phyloP scores from a whole-genome alignment of 1,284 basidiomycete species.

The Ceratobasidium sp. region DNA sequence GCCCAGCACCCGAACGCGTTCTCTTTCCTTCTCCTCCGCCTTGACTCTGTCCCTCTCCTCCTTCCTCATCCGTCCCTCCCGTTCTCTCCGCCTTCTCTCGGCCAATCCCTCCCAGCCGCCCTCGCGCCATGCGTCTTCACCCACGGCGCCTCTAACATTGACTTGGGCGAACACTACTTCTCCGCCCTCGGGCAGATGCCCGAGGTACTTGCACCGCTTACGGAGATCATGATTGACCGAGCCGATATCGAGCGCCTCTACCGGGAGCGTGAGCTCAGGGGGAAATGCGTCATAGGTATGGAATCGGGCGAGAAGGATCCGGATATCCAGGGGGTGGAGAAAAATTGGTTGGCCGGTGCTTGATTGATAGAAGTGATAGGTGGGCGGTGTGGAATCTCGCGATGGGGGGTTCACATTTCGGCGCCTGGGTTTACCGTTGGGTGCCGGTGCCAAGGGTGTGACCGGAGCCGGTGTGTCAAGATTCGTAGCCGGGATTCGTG shows the following conservation, averaged over 20 bases:
- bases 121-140: slow-evolving; percentile 69
- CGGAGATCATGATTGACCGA: slow-evolving; percentile 92
- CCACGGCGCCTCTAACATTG: slow-evolving; percentile 80
- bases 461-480: background rate
- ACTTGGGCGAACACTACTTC: slow-evolving; percentile 96
- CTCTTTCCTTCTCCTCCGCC: slow-evolving; percentile 77
- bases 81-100: slow-evolving; percentile 75
- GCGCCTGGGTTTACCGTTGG: slow-evolving; percentile 57
- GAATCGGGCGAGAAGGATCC: slow-evolving; percentile 89
- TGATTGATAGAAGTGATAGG: slow-evolving; percentile 96
- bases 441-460: slow-evolving; percentile 32
- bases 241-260: slow-evolving; percentile 75
- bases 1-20: slow-evolving; percentile 60
- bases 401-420: slow-evolving; percentile 75
- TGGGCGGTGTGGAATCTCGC: slow-evolving; percentile 62
- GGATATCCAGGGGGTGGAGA: slow-evolving; percentile 95
- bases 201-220: slow-evolving; percentile 94
- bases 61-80: slow-evolving; percentile 80
- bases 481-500: slow-evolving; percentile 33
- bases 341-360: slow-evolving; percentile 92
- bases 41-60: slow-evolving; percentile 83
- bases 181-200: slow-evolving; percentile 89
- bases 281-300: slow-evolving; percentile 87
- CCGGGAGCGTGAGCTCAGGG: slow-evolving; percentile 77
- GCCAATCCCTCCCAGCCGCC: slow-evolving; percentile 80